phyloP scores from a whole-genome alignment of 2,329 filamentous ascomycete species.

The Stemphylium beticola region DNA sequence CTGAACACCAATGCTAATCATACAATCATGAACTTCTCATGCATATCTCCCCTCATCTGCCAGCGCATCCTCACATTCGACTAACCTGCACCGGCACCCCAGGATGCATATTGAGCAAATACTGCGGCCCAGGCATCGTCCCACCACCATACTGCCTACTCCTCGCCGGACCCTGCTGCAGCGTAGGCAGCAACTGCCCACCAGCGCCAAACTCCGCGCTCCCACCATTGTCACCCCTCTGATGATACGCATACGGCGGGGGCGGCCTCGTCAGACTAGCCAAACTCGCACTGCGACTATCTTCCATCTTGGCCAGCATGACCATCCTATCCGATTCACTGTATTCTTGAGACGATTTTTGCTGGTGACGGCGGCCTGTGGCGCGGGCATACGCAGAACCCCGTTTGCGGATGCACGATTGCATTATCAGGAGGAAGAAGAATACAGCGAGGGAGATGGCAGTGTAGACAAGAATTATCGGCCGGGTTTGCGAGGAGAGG shows the following conservation, averaged over 20 bases:
- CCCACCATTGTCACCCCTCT: not conserved
- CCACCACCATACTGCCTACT: slow-evolving; percentile 34
- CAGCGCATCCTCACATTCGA: slow-evolving; percentile 4
- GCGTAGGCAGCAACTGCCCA: slow-evolving; percentile 7
- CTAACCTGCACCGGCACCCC: slow-evolving; percentile 42
- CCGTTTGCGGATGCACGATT: slow-evolving; percentile 35
- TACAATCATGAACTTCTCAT: not conserved
- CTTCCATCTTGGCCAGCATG: slow-evolving; percentile 27
- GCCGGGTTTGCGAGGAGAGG: slow-evolving; percentile 29
- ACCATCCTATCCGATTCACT: slow-evolving; percentile 22
- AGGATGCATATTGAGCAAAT: slow-evolving; percentile 48
- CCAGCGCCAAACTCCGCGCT: slow-evolving; percentile 17
- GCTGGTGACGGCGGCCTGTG: slow-evolving; percentile 1
- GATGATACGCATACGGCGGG: slow-evolving; percentile 9
- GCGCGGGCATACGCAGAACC: slow-evolving; percentile 35
- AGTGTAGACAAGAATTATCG: slow-evolving; percentile 39
- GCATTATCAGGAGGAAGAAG: slow-evolving; percentile 27
- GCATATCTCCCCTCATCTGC: not conserved
- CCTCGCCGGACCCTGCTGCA: slow-evolving; percentile 4
- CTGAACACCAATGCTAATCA: slow-evolving; percentile 7
- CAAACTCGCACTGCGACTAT: slow-evolving; percentile 9
- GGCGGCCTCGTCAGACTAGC: slow-evolving; percentile 15
- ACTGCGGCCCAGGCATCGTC: slow-evolving; percentile 46
- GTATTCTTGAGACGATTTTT: too few species aligned
- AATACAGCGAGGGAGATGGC: slow-evolving; percentile 32